Percentiles rank a stretch among this genome's conserved stretches.
These are phyloP conservation scores for Scedosporium minutisporum DNA, from an alignment of 2,329 filamentous ascomycete genomes.

Conservation along the genomic window DNA sequence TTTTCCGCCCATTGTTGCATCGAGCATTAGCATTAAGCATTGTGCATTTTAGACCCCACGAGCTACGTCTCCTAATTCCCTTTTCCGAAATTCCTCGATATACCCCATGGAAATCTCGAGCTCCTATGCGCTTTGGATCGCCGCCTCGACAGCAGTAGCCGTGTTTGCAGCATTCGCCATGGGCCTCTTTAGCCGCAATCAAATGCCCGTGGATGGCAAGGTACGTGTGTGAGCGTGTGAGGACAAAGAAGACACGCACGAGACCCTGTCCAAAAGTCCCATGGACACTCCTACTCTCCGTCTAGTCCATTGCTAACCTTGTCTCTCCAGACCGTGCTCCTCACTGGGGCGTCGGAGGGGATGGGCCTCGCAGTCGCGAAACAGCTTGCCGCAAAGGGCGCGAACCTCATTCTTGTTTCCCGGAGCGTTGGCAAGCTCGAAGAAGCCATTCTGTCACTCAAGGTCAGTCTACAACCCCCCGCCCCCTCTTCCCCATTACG, in stretches of 20 bases:
- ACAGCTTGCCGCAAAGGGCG: constrained; percentile 71
- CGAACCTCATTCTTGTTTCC: constrained; percentile 77
- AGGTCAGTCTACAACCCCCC: constrained; percentile 32
- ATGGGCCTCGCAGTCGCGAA: constrained; percentile 72
- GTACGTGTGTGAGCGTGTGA: constrained; percentile 33
- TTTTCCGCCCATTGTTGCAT: no score
- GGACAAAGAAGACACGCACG: no score
- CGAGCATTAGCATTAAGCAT: no score
- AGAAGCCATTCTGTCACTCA: constrained; percentile 53
- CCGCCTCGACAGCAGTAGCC: constrained; percentile 20
- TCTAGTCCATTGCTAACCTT: neutral
- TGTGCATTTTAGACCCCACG: neutral
- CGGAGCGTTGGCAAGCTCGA: constrained; percentile 68
- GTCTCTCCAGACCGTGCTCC: constrained; percentile 60
- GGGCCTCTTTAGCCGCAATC: constrained; percentile 60
- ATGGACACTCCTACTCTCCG: neutral
- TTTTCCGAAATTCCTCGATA: constrained; percentile 2
- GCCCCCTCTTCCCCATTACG: neutral
- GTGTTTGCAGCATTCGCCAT: constrained; percentile 37
- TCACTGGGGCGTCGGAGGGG: constrained; percentile 89
- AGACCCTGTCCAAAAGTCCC: no score
- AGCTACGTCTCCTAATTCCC: neutral
- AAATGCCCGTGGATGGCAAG: constrained; percentile 77
- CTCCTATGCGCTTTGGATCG: constrained; percentile 13
- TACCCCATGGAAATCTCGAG: neutral